phyloP scores from a whole-genome alignment of 129 eudicot species.

The Lactuca saligna region DNA sequence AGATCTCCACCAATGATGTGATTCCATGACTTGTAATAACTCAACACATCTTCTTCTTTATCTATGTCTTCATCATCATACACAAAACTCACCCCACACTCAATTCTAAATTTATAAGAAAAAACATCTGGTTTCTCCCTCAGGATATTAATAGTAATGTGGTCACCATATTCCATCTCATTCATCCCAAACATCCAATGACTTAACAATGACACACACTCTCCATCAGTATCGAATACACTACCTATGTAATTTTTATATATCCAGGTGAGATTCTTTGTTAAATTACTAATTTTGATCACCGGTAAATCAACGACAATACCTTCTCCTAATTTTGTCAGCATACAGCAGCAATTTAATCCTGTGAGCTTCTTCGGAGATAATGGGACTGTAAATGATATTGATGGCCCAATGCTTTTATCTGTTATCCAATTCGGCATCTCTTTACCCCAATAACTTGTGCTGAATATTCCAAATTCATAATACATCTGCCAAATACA shows the following conservation, averaged over 20 bases:
- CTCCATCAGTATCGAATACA: no score
- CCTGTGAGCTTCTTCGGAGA: no score
- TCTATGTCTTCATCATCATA: no score
- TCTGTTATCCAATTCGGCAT: background rate
- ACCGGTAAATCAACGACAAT: background rate
- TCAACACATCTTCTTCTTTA: no score
- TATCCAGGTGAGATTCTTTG: background rate
- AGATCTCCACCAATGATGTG: no score
- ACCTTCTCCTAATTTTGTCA: no score
- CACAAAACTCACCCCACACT: background rate
- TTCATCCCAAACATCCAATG: no score
- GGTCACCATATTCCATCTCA: background rate
- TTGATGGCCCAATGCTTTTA: background rate
- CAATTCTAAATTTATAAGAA: background rate
- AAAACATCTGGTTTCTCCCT: background rate
- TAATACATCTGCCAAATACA: no score
- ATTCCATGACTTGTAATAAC: no score
- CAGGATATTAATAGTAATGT: background rate
- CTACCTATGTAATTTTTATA: background rate
- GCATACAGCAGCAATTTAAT: no score
- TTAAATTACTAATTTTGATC: background rate
- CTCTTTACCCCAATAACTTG: background rate
- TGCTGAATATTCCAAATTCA: background rate
- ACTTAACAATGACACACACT: no score
- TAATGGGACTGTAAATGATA: background rate